These are phyloP conservation scores for Soucietia sequanensis DNA, from an alignment of 805 yeast species.

Conservation along the genomic window DNA sequence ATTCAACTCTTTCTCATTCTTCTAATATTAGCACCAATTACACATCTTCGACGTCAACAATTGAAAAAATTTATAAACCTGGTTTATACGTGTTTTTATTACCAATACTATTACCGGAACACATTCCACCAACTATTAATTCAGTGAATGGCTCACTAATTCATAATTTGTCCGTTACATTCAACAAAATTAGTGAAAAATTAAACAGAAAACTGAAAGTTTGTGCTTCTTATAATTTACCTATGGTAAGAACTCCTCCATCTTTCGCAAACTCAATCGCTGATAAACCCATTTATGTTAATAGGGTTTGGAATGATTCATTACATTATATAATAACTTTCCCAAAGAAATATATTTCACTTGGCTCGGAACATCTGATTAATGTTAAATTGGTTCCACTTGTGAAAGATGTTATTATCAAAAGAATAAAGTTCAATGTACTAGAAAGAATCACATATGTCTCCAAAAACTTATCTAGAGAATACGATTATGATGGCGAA, in stretches of 20 bases:
- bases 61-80: conserved; percentile 39
- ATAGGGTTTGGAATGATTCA: conserved; percentile 71
- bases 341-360: conserved; percentile 65
- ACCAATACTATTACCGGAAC: conserved; percentile 60
- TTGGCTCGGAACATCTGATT: conserved; percentile 59
- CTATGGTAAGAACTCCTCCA: conserved; percentile 56
- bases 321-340: conserved; percentile 69
- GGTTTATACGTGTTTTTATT: conserved; percentile 70
- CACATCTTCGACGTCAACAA: neutral
- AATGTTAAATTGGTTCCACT: conserved; percentile 68
- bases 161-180: conserved; percentile 41
- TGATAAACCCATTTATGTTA: conserved; percentile 75
- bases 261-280: conserved; percentile 55
- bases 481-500: conserved; percentile 39
- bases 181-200: conserved; percentile 36
- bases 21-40: neutral
- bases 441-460: conserved; percentile 65
- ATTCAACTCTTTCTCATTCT: neutral
- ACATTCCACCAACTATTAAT: conserved; percentile 59
- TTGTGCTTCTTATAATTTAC: conserved; percentile 33
- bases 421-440: conserved; percentile 63
- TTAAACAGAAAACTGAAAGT: conserved; percentile 34
- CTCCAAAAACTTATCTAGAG: conserved; percentile 49
- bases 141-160: conserved; percentile 50
- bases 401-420: conserved; percentile 58